Evolutionary conservation across 352 stramenopile species (phyloP).

Genomic region (Phytophthora ramorum): DNA sequence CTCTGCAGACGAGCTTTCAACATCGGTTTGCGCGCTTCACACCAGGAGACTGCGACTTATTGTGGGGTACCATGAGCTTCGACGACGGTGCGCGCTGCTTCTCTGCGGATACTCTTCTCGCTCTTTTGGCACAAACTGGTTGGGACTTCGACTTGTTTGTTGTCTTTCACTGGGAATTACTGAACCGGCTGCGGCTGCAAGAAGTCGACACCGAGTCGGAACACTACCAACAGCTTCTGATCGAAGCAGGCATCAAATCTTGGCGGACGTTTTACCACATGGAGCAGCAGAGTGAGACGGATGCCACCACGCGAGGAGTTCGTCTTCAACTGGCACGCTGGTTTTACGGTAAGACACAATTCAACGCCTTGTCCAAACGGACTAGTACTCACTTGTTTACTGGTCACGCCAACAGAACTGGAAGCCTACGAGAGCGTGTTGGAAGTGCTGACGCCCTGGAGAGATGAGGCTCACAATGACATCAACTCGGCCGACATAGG

Average conservation of each 20-base stretch:
- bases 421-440: slow-evolving; percentile 38
- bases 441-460: slow-evolving; percentile 34
- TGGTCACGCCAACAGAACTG: slow-evolving; percentile 32
- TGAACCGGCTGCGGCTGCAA: slow-evolving; percentile 37
- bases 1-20: slow-evolving; percentile 38
- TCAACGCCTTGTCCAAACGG: background rate
- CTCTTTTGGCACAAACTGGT: slow-evolving; percentile 62
- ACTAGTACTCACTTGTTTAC: slow-evolving; percentile 1
- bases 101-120: slow-evolving; percentile 51
- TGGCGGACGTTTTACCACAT: slow-evolving; percentile 66
- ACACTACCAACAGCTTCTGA: slow-evolving; percentile 27
- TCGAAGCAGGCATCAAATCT: slow-evolving; percentile 46
- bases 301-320: slow-evolving; percentile 14
- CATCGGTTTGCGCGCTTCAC: slow-evolving; percentile 60
- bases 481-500: slow-evolving; percentile 7
- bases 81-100: slow-evolving; percentile 57
- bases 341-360: slow-evolving; percentile 64
- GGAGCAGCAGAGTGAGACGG: slow-evolving; percentile 42
- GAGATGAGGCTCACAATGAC: slow-evolving; percentile 13
- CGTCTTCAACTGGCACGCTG: slow-evolving; percentile 69
- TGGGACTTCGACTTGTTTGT: slow-evolving; percentile 84
- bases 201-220: slow-evolving; percentile 1
- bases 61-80: slow-evolving; percentile 78
- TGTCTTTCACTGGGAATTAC: slow-evolving; percentile 66
- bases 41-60: slow-evolving; percentile 76